Conservation (phyloP, 2,329 filamentous ascomycete genomes). For the Talaromyces sp. region DNA sequence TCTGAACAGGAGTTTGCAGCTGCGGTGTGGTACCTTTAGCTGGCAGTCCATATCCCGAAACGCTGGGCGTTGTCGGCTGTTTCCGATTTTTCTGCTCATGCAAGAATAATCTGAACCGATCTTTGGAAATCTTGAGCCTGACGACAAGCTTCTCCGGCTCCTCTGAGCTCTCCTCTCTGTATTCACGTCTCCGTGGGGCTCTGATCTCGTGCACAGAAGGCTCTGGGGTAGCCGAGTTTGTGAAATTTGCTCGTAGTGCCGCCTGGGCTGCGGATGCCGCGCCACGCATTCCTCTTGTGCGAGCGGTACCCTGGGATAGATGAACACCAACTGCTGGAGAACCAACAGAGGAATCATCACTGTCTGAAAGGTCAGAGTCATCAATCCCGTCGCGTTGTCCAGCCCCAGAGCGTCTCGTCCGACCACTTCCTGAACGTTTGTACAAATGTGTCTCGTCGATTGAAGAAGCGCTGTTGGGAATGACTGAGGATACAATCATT, state of each 20-base stretch:
- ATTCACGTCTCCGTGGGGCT: conserved; percentile 56
- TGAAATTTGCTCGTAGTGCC: conserved; percentile 67
- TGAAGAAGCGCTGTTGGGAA: conserved; percentile 75
- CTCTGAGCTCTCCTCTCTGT: conserved; percentile 72
- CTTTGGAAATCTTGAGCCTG: conserved; percentile 65
- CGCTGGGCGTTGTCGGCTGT: conserved; percentile 24
- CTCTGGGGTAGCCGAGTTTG: conserved; percentile 87
- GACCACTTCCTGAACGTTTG: conserved; percentile 64
- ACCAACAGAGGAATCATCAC: conserved; percentile 78
- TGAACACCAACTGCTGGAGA: conserved; percentile 75
- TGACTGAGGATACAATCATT: conserved; percentile 82
- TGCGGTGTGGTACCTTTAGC: conserved; percentile 42
- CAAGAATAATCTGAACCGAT: conserved; percentile 63
- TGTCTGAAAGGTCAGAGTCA: conserved; percentile 86
- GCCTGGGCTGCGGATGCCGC: conserved; percentile 82
- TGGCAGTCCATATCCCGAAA: conserved; percentile 39
- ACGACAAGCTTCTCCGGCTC: conserved; percentile 66
- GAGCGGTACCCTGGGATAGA: conserved; percentile 63
- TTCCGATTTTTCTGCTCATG: conserved; percentile 47
- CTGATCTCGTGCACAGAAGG: conserved; percentile 63
- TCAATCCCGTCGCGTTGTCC: conserved; percentile 57
- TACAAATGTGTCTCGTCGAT: conserved; percentile 83
- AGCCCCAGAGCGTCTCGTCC: conserved; percentile 52
- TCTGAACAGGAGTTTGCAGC: conserved; percentile 45
- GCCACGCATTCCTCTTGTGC: conserved; percentile 82